A percentile compares a stretch with the other conserved stretches of the same genome.
These are phyloP conservation scores for Calonectria pseudoturangicola DNA, from an alignment of 2,329 filamentous ascomycete genomes.

Conservation along the genomic window DNA sequence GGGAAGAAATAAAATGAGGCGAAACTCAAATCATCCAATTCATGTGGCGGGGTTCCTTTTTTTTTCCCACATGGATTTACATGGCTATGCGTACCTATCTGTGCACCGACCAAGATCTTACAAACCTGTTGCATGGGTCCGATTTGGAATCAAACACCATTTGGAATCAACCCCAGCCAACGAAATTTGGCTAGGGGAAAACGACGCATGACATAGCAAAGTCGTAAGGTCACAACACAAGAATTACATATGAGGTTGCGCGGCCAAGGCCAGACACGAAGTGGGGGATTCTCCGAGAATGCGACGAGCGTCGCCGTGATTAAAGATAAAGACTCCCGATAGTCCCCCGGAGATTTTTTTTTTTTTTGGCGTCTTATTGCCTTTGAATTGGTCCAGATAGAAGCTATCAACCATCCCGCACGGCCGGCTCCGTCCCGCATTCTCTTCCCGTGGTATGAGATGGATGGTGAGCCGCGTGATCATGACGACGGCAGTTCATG, in stretches of 20 bases:
- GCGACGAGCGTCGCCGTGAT: constrained; percentile 6
- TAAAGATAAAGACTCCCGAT: constrained; percentile 33
- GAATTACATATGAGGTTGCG: neutral
- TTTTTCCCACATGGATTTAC: neutral
- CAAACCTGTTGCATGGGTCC: constrained; percentile 1
- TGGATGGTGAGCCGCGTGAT: constrained; percentile 6
- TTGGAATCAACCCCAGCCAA: constrained; percentile 30
- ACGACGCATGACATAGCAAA: constrained; percentile 7
- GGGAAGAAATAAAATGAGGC: constrained; percentile 10
- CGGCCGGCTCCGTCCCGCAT: constrained; percentile 20
- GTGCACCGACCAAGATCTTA: constrained; percentile 5
- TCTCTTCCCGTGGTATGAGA: neutral
- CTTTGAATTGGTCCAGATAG: neutral
- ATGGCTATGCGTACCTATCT: neutral
- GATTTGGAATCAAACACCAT: constrained; percentile 27
- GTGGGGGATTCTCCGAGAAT: constrained; percentile 17
- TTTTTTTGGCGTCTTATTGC: neutral
- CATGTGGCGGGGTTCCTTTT: neutral
- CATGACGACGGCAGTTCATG: constrained; percentile 24
- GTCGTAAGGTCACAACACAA: neutral
- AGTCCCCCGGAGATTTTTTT: neutral
- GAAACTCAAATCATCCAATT: constrained; percentile 22
- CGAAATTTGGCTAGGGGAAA: constrained; percentile 2
- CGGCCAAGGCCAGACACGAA: constrained; percentile 13
- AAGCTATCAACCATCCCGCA: neutral